Conservation (phyloP, 169 alveolate species). For the Perkinsus olseni region DNA sequence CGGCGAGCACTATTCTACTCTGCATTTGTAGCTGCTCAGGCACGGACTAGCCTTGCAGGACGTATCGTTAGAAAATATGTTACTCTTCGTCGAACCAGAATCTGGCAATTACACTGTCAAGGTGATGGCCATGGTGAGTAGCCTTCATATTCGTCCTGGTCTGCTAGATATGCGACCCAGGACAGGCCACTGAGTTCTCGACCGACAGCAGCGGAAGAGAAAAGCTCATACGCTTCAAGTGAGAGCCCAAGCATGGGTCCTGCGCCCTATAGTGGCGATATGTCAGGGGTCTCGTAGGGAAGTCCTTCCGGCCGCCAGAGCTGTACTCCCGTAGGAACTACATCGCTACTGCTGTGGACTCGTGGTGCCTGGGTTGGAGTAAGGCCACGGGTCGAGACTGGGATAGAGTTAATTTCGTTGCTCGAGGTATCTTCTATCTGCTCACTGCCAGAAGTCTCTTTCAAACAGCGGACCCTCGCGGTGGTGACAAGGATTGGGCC, state of each 20-base stretch:
- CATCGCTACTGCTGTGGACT: constrained; percentile 34
- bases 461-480: background rate
- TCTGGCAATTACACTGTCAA: background rate
- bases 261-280: background rate
- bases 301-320: constrained; percentile 38
- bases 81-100: background rate
- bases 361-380: constrained; percentile 45
- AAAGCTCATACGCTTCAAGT: background rate
- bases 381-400: background rate
- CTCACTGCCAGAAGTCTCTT: background rate
- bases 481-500: background rate
- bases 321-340: constrained; percentile 19
- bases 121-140: background rate
- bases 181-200: constrained; percentile 5
- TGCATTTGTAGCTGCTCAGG: no score
- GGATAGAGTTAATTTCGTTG: background rate
- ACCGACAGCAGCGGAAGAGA: background rate
- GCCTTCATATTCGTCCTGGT: no score
- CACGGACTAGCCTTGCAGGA: constrained; percentile 11
- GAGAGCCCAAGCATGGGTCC: no score
- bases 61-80: constrained; percentile 12
- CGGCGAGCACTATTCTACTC: no score
- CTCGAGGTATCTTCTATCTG: background rate
- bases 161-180: constrained; percentile 15
- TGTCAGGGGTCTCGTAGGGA: constrained; percentile 30